Evolutionary conservation across 306 rosid genomes (phyloP), one percentile per base, ranked within the genome.

Genomic region (Corylus heterophylla): DNA sequence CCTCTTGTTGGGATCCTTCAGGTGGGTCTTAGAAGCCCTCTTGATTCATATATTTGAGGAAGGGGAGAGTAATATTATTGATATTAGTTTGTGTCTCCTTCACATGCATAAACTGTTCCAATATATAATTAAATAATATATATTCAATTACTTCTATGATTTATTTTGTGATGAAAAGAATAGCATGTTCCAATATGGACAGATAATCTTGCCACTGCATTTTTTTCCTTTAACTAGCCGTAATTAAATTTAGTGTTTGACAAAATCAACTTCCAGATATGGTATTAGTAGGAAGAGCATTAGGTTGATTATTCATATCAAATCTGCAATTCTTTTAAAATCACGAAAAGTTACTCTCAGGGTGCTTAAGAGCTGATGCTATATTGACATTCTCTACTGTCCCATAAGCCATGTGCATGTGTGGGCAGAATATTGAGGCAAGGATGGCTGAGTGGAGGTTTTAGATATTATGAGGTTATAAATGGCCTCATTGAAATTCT

Each of bases 1-100:
- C 98, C 98, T 48, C 98, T 95, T n/a, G 97, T 93, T 73, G 98
- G 98, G 75, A 59, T 89, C 75, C 84, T 94, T 73, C 97, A 94
- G 97, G 98, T 94, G 69, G 71, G 84, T 27, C 55, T 78, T 78
- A 71, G 25, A 80, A 76, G 58, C 80, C 79, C 70, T 27, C 73
- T 77, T 61, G 74, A 75, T 71, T 45, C 42, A 54, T 54, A 20
- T 63, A 1, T 81, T 45, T n/a, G 64, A 78, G 75, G 79, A 74
- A 39, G 6, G 12, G 72, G 58, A 63, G 47, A 18, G 12, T 18
- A 42, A 68, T 68, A 22, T 14, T 44, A 73, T 39, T 71, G 54
- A 73, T 62, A 70, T 50, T 74, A 2, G 8, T 37, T 55, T 54
- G 68, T 1, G 29, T 10, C 14, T 42, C 72, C 29, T 39, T 1